Percentiles rank a stretch among this genome's conserved stretches.
phyloP scores from a whole-genome alignment of 768 basidiomycete species.

The Phylloporus arenicola region DNA sequence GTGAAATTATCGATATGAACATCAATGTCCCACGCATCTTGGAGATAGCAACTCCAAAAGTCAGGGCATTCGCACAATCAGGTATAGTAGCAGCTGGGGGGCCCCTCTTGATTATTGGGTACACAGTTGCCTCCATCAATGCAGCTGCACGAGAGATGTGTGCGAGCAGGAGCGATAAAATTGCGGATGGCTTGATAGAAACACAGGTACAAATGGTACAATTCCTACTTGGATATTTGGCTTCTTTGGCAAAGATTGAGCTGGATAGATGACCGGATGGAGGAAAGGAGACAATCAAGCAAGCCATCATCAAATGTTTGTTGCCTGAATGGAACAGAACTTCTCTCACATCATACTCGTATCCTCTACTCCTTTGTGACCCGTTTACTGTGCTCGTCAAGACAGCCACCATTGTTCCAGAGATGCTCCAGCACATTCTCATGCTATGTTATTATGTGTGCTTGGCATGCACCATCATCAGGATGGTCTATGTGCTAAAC shows the following conservation, averaged over 20 bases:
- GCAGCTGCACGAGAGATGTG: conserved; percentile 71
- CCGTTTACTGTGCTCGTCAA: conserved; percentile 89
- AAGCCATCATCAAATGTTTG: conserved; percentile 83
- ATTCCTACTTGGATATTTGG: conserved; percentile 66
- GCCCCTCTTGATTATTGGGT: no score
- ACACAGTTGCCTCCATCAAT: conserved; percentile 81
- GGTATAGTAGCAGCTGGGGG: no score
- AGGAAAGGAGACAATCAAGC: conserved; percentile 70
- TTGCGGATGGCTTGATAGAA: conserved; percentile 66
- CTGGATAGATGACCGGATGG: conserved; percentile 70
- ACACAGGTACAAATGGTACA: conserved; percentile 72
- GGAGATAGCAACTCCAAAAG: conserved; percentile 79
- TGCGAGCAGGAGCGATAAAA: conserved; percentile 35
- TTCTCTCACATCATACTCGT: conserved; percentile 75
- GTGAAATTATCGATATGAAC: conserved; percentile 79
- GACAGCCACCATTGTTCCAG: conserved; percentile 83
- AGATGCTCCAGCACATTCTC: conserved; percentile 85
- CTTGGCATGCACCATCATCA: conserved; percentile 80
- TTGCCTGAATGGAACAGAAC: conserved; percentile 90
- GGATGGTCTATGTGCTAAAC: conserved; percentile 76
- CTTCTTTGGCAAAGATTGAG: conserved; percentile 58
- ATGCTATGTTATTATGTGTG: conserved; percentile 87
- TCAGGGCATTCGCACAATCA: no score
- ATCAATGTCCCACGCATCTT: conserved; percentile 48
- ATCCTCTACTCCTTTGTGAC: conserved; percentile 82